Evolutionary conservation across 2,329 filamentous ascomycete species (phyloP).

Genomic region (Leptodontidium sp.): DNA sequence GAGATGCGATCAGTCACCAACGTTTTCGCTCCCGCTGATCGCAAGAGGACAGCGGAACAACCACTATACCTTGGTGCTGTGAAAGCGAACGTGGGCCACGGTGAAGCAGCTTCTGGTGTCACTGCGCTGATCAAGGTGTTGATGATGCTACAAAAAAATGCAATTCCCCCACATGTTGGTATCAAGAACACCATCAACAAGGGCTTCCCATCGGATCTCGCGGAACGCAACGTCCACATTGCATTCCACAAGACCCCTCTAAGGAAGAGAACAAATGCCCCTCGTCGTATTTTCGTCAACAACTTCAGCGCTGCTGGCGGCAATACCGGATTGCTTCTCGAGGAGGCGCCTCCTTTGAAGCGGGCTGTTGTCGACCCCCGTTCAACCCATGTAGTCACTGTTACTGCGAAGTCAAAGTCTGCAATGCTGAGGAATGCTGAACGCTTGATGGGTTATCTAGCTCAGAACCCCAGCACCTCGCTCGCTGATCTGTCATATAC

Average conservation of each 20-base stretch:
- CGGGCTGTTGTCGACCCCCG: slow-evolving; percentile 51
- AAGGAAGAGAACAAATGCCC: slow-evolving; percentile 37
- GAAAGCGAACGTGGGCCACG: slow-evolving; percentile 49
- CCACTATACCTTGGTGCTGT: slow-evolving; percentile 59
- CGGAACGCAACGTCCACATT: slow-evolving; percentile 47
- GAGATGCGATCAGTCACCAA: slow-evolving; percentile 82
- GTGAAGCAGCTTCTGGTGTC: slow-evolving; percentile 47
- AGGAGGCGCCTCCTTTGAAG: slow-evolving; percentile 47
- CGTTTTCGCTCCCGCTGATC: slow-evolving; percentile 64
- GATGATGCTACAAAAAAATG: slow-evolving; percentile 45
- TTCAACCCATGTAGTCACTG: slow-evolving; percentile 52
- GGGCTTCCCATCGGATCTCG: slow-evolving; percentile 48
- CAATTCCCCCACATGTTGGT: slow-evolving; percentile 45
- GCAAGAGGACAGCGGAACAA: slow-evolving; percentile 53
- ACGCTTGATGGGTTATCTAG: slow-evolving; percentile 38
- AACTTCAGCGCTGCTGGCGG: slow-evolving; percentile 56
- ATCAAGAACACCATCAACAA: slow-evolving; percentile 48
- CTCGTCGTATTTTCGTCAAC: slow-evolving; percentile 50
- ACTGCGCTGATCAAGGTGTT: slow-evolving; percentile 48
- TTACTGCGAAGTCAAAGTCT: slow-evolving; percentile 55
- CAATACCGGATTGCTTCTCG: slow-evolving; percentile 45
- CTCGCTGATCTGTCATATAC: slow-evolving; percentile 46
- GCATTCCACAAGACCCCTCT: slow-evolving; percentile 47
- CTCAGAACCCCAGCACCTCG: slow-evolving; percentile 36
- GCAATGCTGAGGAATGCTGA: slow-evolving; percentile 42